Conservation (phyloP, 768 basidiomycete genomes). For the Lentinus tigrinus region DNA sequence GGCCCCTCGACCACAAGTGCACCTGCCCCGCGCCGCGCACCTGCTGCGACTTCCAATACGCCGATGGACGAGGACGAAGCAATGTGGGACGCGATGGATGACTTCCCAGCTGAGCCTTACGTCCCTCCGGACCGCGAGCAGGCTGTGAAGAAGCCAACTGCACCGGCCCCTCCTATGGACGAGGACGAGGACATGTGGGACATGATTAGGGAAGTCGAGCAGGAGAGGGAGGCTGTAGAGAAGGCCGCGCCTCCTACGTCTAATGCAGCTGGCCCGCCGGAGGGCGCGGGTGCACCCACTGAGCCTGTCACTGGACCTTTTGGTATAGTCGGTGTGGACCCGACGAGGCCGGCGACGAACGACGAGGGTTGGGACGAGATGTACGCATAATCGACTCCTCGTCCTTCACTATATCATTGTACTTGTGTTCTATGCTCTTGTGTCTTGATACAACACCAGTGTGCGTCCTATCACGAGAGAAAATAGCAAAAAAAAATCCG, state of each 20-base stretch:
- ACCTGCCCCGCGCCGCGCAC: background rate
- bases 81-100: constrained; percentile 26
- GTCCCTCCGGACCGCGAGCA: background rate
- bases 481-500: background rate
- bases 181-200: constrained; percentile 77
- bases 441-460: too few relatives aligned
- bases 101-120: constrained; percentile 14
- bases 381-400: too few relatives aligned
- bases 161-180: constrained; percentile 27
- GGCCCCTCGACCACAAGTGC: background rate
- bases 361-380: constrained; percentile 66
- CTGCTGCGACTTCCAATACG: background rate
- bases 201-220: constrained; percentile 56
- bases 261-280: background rate
- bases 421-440: too few relatives aligned
- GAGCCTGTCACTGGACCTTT: background rate
- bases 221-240: constrained; percentile 16
- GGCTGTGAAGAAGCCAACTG: constrained; percentile 2
- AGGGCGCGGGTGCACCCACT: background rate
- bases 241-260: background rate
- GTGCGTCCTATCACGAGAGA: too few relatives aligned
- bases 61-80: constrained; percentile 19
- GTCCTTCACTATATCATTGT: too few relatives aligned
- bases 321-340: constrained; percentile 4
- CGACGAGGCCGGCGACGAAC: constrained; percentile 28